Evolutionary conservation across 1,284 basidiomycete species (phyloP), one percentile per base, ranked within the genome.

Genomic region (Boletus smithii): DNA sequence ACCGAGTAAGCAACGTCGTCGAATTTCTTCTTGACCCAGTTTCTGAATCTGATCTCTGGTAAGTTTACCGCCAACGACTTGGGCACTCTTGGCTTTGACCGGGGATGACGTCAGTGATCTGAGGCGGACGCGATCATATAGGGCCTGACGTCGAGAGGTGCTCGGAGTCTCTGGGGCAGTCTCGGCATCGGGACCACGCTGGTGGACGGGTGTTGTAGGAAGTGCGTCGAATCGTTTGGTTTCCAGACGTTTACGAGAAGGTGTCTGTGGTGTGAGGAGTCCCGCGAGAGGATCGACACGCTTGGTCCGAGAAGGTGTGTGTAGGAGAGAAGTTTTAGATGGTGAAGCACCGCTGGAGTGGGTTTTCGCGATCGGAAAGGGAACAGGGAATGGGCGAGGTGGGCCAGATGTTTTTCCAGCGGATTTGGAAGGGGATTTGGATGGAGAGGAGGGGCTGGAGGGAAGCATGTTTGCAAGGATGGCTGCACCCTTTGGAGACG

Each of bases 91-190:
- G 33, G 69, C 61, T 61, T 88, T 88, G 33, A 77, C 79, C 0
- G 88, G 85, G 14, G 85, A 80, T 14, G 73, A 69, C 0, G 79
- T 79, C 39, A 87, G 65, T 16, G 82, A 88, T 50, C 79, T 77
- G 57, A 83, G 80, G 11, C 83, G 83, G 35, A 91, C 71, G 23
- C 88, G 85, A 54, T 91, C 88, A 58, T 86, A 87, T 1, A 91
- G 68, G 3, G 88, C 88, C 54, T 83, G 79, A 34, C 88, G 77
- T 37, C 88, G 78, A 35, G 86, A 83, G 33, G 81, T 82, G 8
- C 77, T 78, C 0, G 88, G 87, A 4, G 87, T 90, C 53, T 76
- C 65, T 9, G 83, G 79, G 20, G 74, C 73, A 2, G 82, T 84
- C 27, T 66, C 56, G 2, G 80, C 78, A 48, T 72, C 65, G 18